These are phyloP conservation scores for Prunus padus DNA, from an alignment of 306 rosid species.

Conservation along the genomic window DNA sequence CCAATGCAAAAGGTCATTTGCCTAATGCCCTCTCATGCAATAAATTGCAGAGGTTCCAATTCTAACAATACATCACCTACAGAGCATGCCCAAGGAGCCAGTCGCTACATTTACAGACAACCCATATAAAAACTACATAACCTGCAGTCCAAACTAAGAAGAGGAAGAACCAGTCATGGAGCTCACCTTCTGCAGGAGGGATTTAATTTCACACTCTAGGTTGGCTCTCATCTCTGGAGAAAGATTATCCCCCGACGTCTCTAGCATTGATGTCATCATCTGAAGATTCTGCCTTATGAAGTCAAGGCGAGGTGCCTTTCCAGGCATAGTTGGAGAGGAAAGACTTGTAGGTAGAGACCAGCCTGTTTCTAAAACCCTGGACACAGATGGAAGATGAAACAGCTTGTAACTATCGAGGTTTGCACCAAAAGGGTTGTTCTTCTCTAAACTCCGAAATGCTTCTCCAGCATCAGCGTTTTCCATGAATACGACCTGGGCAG, in stretches of 20 bases:
- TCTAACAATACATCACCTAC: background rate
- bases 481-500: conserved; percentile 64
- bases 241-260: conserved; percentile 64
- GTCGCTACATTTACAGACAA: background rate
- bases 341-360: conserved; percentile 6
- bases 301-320: conserved; percentile 51
- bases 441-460: conserved; percentile 57
- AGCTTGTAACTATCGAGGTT: conserved; percentile 53
- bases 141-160: conserved; percentile 10
- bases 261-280: conserved; percentile 68
- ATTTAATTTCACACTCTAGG: conserved; percentile 61
- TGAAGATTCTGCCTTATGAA: conserved; percentile 61
- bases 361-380: conserved; percentile 20
- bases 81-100: background rate
- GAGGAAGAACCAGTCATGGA: conserved; percentile 47
- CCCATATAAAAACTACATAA: background rate
- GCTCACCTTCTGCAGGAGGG: conserved; percentile 71
- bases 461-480: conserved; percentile 53
- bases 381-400: conserved; percentile 36
- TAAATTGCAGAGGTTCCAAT: conserved; percentile 7
- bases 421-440: conserved; percentile 54
- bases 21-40: conserved; percentile 1
- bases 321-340: conserved; percentile 19
- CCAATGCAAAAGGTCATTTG: conserved; percentile 1
- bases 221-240: conserved; percentile 61